A percentile compares a stretch with the other conserved stretches of the same genome.
Conservation (phyloP, 768 basidiomycete species). For the Pleurotus pulmonarius region DNA sequence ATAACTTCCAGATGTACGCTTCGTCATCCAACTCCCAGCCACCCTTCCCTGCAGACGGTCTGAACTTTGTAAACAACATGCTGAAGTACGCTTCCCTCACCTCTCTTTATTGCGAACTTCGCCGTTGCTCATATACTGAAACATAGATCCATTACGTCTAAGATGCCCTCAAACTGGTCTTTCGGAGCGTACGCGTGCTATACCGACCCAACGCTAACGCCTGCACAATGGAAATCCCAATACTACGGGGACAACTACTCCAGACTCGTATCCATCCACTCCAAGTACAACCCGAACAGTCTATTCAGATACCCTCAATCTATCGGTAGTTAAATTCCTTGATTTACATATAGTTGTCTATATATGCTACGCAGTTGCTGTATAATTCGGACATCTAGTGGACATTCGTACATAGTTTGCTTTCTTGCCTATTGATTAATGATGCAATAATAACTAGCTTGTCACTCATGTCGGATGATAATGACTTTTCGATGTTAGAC, state of each 20-base stretch:
- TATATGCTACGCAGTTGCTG: no score
- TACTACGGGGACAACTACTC: slow-evolving; percentile 33
- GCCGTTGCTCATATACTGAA: slow-evolving; percentile 22
- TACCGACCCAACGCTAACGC: slow-evolving; percentile 32
- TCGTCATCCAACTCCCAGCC: slow-evolving; percentile 30
- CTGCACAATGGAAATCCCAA: slow-evolving; percentile 32
- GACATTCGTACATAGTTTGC: no score
- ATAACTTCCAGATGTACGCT: slow-evolving; percentile 49
- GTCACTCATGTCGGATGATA: no score
- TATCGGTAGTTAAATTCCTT: slow-evolving; percentile 10
- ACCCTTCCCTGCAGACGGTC: slow-evolving; percentile 41
- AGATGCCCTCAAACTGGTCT: slow-evolving; percentile 34
- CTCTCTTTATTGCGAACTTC: neutral
- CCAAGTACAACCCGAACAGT: slow-evolving; percentile 24
- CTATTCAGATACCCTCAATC: slow-evolving; percentile 26
- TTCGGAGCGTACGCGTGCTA: slow-evolving; percentile 44
- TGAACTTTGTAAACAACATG: slow-evolving; percentile 41
- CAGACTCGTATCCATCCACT: slow-evolving; percentile 24
- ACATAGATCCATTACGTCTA: slow-evolving; percentile 25
- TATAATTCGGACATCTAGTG: no score
- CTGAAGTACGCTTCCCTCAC: neutral
- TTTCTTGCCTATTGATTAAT: no score
- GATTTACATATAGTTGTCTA: no score
- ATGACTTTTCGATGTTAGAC: no score
- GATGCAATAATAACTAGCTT: no score